Base-by-base conservation (phyloP, 2,329 filamentous ascomycete species). In the Myriosclerotinia curreyana region DNA sequence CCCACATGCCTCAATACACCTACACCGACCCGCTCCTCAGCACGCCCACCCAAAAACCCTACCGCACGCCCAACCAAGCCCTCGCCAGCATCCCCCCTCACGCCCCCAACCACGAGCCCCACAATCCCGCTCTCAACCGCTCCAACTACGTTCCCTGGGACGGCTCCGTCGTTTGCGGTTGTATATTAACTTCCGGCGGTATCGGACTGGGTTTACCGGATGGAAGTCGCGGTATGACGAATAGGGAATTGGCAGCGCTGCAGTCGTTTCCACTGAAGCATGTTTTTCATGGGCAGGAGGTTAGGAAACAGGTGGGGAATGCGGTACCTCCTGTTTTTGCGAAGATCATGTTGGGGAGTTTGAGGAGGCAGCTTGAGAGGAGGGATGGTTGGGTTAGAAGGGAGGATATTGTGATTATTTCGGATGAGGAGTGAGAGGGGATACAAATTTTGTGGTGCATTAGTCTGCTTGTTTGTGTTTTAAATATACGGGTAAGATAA, bases 271-370 rank as follows among this genome's bases (percentile, higher is more conserved):
- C 88, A 0, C 65, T 75, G 0, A 73, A 76, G 1, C 87, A 90
- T 71, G 73, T 74, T 0, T 92, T 93, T 70, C 69, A 60, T 0
- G 70, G 74, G 0, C 17, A 15, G 5, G 73, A 74, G 9, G 76
- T 83, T n/a, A 82, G 82, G 68, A 82, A 79, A 66, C 89, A 92
- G 72, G 89, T 93, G 66, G 91, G 90, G 0, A 94, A 94, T 69
- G 90, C 90, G 0, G 91, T 93, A 25, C 88, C 91, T 0, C 84
- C 89, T 0, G 77, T 76, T 34, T 80, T 82, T 0, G 83, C 83
- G 3, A 73, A 75, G 22, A 73, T 79, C 0, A 68, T 75, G 8
- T 48, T 53, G 25, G 68, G 61, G 17, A 56, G 51, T 34, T 15
- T 53, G n/a, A 60, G 58, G 36, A 53, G 58, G 14, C 44, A 60